These are phyloP conservation scores for Dichotomopilus funicola DNA, from an alignment of 2,329 filamentous ascomycete genomes.

Conservation along the genomic window DNA sequence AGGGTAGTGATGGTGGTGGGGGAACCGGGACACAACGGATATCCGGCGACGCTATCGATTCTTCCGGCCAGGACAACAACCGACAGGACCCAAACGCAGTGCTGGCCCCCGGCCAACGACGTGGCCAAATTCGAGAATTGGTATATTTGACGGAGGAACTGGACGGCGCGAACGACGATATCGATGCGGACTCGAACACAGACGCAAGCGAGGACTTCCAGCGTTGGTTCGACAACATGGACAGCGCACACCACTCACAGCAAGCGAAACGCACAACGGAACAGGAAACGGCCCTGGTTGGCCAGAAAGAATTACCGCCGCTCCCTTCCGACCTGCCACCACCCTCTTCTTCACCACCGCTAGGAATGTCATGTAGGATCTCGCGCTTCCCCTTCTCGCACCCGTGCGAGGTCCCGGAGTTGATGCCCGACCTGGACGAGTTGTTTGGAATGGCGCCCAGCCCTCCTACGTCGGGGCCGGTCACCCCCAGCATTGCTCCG, in stretches of 20 bases:
- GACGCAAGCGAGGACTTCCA: background rate
- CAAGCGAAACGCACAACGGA: slow-evolving; percentile 1
- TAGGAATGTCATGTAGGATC: slow-evolving; percentile 18
- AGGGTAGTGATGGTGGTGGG: slow-evolving; percentile 11
- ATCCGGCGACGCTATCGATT: background rate
- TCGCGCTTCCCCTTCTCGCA: slow-evolving; percentile 18
- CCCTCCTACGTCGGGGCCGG: slow-evolving; percentile 6
- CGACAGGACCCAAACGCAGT: background rate
- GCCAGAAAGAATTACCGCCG: slow-evolving; percentile 5
- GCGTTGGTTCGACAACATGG: background rate
- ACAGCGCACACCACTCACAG: background rate
- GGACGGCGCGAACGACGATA: slow-evolving; percentile 13
- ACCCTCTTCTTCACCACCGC: slow-evolving; percentile 1
- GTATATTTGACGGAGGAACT: slow-evolving; percentile 14
- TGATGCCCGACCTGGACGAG: slow-evolving; percentile 18
- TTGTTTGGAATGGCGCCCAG: background rate
- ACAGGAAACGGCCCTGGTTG: background rate
- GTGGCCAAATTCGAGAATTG: slow-evolving; percentile 14
- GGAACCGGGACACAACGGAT: background rate
- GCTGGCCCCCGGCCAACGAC: slow-evolving; percentile 2
- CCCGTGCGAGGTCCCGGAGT: slow-evolving; percentile 19
- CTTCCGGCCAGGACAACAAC: background rate
- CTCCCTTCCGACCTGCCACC: slow-evolving; percentile 2
- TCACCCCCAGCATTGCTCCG: slow-evolving; percentile 7
- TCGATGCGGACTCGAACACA: slow-evolving; percentile 17